A percentile compares a stretch with the other conserved stretches of the same genome.
These are phyloP conservation scores for Penicillium occitanis DNA, from an alignment of 2,329 filamentous ascomycete genomes.

Conservation along the genomic window DNA sequence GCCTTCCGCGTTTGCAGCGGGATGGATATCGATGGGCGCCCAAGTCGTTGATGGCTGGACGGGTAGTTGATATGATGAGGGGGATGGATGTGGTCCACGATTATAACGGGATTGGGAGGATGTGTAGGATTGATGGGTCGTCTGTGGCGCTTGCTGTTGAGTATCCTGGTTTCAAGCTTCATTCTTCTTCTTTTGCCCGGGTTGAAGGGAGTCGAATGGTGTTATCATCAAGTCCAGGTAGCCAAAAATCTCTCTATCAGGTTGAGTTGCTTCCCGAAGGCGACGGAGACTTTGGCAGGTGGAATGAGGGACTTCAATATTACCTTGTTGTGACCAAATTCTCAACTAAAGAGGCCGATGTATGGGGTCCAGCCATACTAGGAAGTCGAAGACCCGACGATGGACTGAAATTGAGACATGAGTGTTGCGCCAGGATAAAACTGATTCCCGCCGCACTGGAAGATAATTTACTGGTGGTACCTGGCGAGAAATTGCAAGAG, in stretches of 20 bases:
- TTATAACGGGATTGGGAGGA: neutral
- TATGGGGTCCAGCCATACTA: neutral
- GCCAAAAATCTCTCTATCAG: neutral
- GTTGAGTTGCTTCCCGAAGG: neutral
- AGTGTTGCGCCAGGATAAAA: neutral
- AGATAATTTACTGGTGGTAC: neutral
- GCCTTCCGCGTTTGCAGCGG: slow-evolving; percentile 15
- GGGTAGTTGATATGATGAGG: neutral
- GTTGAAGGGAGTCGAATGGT: neutral
- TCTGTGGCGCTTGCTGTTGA: neutral
- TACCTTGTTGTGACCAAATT: neutral
- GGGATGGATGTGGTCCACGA: neutral
- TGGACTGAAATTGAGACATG: neutral
- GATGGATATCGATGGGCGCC: slow-evolving; percentile 22
- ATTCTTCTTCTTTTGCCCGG: neutral
- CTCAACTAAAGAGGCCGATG: neutral
- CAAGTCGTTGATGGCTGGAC: slow-evolving; percentile 14
- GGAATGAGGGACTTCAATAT: neutral
- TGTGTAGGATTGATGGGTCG: neutral
- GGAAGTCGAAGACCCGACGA: neutral
- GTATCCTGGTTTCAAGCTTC: neutral
- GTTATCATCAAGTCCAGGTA: neutral
- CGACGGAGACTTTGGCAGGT: neutral
- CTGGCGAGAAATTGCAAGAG: neutral
- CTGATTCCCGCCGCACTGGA: neutral